These are phyloP conservation scores for Nakaseomyces sp. DNA, from an alignment of 1,139 yeast genomes.

Conservation along the genomic window DNA sequence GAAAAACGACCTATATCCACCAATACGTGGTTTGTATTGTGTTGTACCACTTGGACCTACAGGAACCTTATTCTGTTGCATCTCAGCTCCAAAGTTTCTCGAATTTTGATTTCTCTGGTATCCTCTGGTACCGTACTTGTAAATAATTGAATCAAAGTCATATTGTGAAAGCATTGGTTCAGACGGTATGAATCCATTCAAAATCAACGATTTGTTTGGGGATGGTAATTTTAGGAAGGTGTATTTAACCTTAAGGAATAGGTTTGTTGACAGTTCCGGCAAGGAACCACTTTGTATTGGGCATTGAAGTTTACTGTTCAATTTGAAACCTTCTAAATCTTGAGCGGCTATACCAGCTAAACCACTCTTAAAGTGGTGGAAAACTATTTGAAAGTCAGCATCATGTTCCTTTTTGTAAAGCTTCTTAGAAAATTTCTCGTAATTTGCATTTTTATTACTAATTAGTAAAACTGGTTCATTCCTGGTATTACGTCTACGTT, in stretches of 20 bases:
- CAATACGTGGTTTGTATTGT: slow-evolving; percentile 35
- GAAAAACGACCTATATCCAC: slow-evolving; percentile 36
- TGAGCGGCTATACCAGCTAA: slow-evolving; percentile 57
- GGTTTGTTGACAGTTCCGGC: slow-evolving; percentile 48
- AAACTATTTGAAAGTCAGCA: slow-evolving; percentile 27
- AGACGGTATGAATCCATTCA: slow-evolving; percentile 69
- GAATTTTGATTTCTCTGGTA: slow-evolving; percentile 13
- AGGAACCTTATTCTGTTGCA: slow-evolving; percentile 28
- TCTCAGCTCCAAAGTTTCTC: slow-evolving; percentile 22
- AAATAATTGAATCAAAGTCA: slow-evolving; percentile 56
- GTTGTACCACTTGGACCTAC: slow-evolving; percentile 34
- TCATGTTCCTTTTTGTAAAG: slow-evolving; percentile 31
- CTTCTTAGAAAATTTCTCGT: slow-evolving; percentile 26
- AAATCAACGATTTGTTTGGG: slow-evolving; percentile 68
- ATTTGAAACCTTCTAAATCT: slow-evolving; percentile 38
- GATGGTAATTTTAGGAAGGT: slow-evolving; percentile 47
- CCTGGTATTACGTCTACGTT: slow-evolving; percentile 57
- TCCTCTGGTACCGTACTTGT: slow-evolving; percentile 25
- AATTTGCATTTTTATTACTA: slow-evolving; percentile 43
- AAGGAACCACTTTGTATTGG: slow-evolving; percentile 51
- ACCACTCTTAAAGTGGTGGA: slow-evolving; percentile 46
- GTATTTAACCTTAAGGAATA: slow-evolving; percentile 51
- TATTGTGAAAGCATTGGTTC: slow-evolving; percentile 53
- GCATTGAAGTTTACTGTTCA: slow-evolving; percentile 42
- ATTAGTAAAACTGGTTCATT: slow-evolving; percentile 54